Evolutionary conservation across 768 basidiomycete species (phyloP).

Genomic region (Holtermannia corniformis): DNA sequence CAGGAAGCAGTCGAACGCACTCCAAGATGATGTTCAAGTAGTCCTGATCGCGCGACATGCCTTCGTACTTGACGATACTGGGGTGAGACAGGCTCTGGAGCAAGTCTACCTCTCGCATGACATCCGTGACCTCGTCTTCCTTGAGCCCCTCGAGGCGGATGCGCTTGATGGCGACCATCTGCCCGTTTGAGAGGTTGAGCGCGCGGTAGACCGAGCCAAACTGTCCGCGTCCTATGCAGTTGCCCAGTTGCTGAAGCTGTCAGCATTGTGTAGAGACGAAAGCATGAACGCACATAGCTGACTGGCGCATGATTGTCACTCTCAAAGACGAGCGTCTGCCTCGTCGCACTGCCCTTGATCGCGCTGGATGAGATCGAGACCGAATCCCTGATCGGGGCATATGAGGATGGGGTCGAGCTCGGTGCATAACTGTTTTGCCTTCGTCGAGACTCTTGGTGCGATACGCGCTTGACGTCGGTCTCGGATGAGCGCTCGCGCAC

Average conservation of each 20-base stretch:
- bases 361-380: slow-evolving; percentile 46
- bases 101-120: slow-evolving; percentile 91
- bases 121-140: slow-evolving; percentile 77
- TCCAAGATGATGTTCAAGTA: slow-evolving; percentile 88
- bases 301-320: slow-evolving; percentile 53
- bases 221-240: slow-evolving; percentile 93
- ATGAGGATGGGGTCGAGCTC: too few species aligned
- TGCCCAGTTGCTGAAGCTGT: slow-evolving; percentile 80
- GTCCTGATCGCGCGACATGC: slow-evolving; percentile 80
- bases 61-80: slow-evolving; percentile 95
- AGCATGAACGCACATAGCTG: slow-evolving; percentile 5
- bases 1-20: slow-evolving; percentile 48
- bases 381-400: slow-evolving; percentile 51
- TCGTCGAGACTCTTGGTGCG: too few species aligned
- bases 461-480: too few species aligned
- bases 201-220: slow-evolving; percentile 95
- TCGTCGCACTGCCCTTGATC: slow-evolving; percentile 55
- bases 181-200: slow-evolving; percentile 82
- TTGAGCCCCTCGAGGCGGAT: slow-evolving; percentile 81
- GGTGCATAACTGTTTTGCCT: too few species aligned
- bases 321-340: slow-evolving; percentile 63
- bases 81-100: slow-evolving; percentile 86
- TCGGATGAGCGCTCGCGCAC: slow-evolving; percentile 58
- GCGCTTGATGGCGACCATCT: slow-evolving; percentile 98
- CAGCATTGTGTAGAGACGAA: slow-evolving; percentile 10